Conservation (phyloP, 2,329 filamentous ascomycete species). For the Xylariomycetidae sp. region DNA sequence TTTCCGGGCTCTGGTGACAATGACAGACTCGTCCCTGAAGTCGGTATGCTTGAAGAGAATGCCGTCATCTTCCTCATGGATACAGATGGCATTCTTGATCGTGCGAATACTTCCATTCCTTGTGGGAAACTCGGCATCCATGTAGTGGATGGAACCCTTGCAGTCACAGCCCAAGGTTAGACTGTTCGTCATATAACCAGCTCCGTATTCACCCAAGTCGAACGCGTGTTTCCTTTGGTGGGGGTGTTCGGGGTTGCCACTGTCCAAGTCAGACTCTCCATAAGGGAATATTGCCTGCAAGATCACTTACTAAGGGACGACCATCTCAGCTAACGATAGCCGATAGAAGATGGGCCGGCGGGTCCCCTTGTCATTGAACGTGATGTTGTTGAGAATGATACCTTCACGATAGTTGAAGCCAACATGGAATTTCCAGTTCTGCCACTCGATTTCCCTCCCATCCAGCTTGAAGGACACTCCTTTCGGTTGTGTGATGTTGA, state of each 20-base stretch:
- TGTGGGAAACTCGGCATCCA: slow-evolving; percentile 82
- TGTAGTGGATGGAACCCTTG: slow-evolving; percentile 86
- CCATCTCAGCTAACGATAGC: slow-evolving; percentile 87
- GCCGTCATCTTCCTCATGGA: slow-evolving; percentile 88
- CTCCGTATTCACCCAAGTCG: slow-evolving; percentile 74
- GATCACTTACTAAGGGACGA: slow-evolving; percentile 65
- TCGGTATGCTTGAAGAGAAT: slow-evolving; percentile 94
- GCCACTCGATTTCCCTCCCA: slow-evolving; percentile 74
- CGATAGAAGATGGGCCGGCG: slow-evolving; percentile 80
- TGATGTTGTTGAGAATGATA: slow-evolving; percentile 84
- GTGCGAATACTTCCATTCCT: slow-evolving; percentile 66
- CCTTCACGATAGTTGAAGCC: slow-evolving; percentile 95
- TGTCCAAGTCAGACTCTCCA: slow-evolving; percentile 13
- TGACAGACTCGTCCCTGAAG: slow-evolving; percentile 82
- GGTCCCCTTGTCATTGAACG: slow-evolving; percentile 76
- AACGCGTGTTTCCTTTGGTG: slow-evolving; percentile 80
- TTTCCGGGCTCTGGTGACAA: slow-evolving; percentile 80
- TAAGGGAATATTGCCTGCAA: not conserved
- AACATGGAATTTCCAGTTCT: slow-evolving; percentile 89
- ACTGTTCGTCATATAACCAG: slow-evolving; percentile 78
- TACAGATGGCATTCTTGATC: slow-evolving; percentile 92
- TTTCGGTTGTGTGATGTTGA: slow-evolving; percentile 82
- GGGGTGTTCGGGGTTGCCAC: slow-evolving; percentile 69
- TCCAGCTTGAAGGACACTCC: slow-evolving; percentile 80
- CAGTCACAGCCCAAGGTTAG: slow-evolving; percentile 75